Percentiles rank a stretch among this genome's conserved stretches.
phyloP scores from a whole-genome alignment of 768 basidiomycete genomes.

The Cytidiella melzeri region DNA sequence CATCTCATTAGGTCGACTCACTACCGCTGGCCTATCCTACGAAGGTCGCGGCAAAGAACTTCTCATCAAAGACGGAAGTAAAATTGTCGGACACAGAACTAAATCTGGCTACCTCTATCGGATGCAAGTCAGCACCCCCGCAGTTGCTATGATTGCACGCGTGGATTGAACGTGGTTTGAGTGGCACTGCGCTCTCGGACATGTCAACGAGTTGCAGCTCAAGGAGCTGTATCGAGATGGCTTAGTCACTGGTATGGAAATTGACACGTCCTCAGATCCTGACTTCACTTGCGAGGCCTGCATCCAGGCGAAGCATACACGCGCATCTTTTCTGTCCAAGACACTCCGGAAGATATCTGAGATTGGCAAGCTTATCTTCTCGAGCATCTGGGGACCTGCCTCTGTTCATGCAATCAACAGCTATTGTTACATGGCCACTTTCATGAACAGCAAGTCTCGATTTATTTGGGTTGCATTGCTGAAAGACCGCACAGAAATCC shows the following conservation, averaged over 20 bases:
- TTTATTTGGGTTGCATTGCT: constrained; percentile 23
- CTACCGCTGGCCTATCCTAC: neutral
- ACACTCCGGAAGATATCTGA: too few species aligned
- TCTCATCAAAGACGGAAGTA: neutral
- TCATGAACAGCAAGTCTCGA: constrained; percentile 26
- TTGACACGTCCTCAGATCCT: neutral
- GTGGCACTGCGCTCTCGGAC: constrained; percentile 3
- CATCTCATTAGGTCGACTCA: constrained; percentile 10
- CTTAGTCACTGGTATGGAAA: constrained; percentile 3
- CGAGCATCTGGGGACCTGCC: constrained; percentile 42
- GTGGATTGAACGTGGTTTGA: constrained; percentile 2
- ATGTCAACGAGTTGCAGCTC: neutral
- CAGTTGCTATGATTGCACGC: neutral
- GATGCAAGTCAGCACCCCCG: too few species aligned
- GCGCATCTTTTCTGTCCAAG: constrained; percentile 27
- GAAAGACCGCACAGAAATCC: constrained; percentile 24
- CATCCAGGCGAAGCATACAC: too few species aligned
- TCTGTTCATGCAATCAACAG: constrained; percentile 21
- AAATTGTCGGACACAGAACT: neutral
- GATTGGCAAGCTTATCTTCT: constrained; percentile 32
- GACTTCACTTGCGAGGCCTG: constrained; percentile 35
- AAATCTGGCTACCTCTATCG: constrained; percentile 1
- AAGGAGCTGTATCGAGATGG: neutral
- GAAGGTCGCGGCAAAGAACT: neutral
- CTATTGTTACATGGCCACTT: constrained; percentile 18